Evolutionary conservation across 352 stramenopile genomes (phyloP), one percentile per base, ranked within the genome.

Genomic region (Lagenidium sp.): DNA sequence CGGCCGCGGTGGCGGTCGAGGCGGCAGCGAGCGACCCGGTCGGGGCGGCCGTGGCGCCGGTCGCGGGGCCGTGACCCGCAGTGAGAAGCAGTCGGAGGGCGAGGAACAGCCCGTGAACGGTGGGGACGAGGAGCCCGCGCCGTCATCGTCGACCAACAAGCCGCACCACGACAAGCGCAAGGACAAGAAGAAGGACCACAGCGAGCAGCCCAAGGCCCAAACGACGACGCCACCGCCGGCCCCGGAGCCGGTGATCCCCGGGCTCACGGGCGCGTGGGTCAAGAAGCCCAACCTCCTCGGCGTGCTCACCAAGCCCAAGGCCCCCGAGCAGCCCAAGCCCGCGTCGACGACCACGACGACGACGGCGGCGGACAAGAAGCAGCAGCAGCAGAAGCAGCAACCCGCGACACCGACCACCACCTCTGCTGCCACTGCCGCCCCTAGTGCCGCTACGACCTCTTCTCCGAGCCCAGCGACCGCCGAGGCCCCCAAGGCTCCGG

Each of bases 1-100:
- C 18, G 52, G 71, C 44, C 63, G 56, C 49, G 65, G 65, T 37
- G 63, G 76, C 59, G 73, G 71, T 24, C 60, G 76, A 53, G 72
- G 73, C 28, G 65, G 63, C 16, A 41, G 39, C 2, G 53, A 63
- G 4, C 53, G 59, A 20, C 68, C 70, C 31, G 76, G 74, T 15
- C 65, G 75, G 16, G 76, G 74, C 18, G 60, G 67, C 36, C 50
- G 60, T 30, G 61, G 68, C 15, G 57, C 63, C 19, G 58, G 67
- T 43, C 57, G 73, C 28, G 65, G 68, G 12, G 58, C 53, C 4
- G 61, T 55, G 30, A 49, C 55, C 25, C 62, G 62, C 44, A 36
- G 45, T 19, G 55, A 70, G 47, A 60, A 85, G 40, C 64, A 82
- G 19, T 56, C 42, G 23, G 68, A 86, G 24, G 68, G 55, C 39